Evolutionary conservation across 2,329 filamentous ascomycete genomes (phyloP).

Genomic region (Diaporthe ilicicola): DNA sequence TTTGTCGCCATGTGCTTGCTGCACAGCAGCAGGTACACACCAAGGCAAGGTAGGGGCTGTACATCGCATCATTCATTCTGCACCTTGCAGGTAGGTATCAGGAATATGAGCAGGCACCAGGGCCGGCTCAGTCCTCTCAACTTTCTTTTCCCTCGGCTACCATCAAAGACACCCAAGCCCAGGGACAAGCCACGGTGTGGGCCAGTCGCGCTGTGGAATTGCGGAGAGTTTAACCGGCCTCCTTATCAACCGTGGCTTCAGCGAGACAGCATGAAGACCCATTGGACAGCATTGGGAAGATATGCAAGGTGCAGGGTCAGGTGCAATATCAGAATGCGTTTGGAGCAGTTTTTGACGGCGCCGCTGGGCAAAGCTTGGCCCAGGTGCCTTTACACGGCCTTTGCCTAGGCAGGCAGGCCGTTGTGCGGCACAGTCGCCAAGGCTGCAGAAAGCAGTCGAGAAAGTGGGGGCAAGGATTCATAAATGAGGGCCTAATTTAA

Average conservation of each 20-base stretch:
- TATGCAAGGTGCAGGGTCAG: conserved; percentile 14
- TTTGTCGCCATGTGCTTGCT: background rate
- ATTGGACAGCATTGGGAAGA: conserved; percentile 2
- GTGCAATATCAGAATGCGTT: conserved; percentile 2
- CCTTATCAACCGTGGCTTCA: conserved; percentile 11
- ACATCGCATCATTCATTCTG: conserved; percentile 11
- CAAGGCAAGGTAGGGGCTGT: too few relatives aligned
- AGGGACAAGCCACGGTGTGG: background rate
- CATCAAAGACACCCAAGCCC: background rate
- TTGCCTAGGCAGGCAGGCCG: conserved; percentile 16
- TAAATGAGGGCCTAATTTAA: conserved; percentile 14
- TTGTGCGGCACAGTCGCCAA: background rate
- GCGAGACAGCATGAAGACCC: conserved; percentile 1
- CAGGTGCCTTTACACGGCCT: background rate
- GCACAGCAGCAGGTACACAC: background rate
- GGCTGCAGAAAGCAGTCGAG: background rate
- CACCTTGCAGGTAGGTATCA: background rate
- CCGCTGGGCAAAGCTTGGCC: conserved; percentile 23
- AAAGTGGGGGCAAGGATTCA: conserved; percentile 15
- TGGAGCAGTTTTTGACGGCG: conserved; percentile 13
- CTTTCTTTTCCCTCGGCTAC: too few relatives aligned
- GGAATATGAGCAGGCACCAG: background rate
- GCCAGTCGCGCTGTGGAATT: background rate
- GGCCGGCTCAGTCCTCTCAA: background rate
- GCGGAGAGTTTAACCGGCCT: conserved; percentile 9